phyloP scores from a whole-genome alignment of 2,329 filamentous ascomycete genomes.

The Dendrostoma leiphaemia region DNA sequence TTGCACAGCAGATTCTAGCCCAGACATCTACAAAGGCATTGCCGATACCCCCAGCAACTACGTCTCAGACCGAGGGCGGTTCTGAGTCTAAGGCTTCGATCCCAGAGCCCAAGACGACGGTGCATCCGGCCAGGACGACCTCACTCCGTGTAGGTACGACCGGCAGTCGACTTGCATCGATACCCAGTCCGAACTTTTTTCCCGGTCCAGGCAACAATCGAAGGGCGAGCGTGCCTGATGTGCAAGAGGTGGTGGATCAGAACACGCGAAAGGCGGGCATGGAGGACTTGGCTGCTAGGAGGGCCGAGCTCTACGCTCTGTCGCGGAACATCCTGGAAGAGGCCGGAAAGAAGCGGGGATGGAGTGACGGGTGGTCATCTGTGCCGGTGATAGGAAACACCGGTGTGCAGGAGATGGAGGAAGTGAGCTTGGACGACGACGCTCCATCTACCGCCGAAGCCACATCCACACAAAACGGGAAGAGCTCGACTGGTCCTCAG shows the following conservation, averaged over 20 bases:
- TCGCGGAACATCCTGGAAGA: slow-evolving; percentile 78
- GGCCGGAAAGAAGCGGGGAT: slow-evolving; percentile 68
- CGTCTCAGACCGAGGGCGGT: slow-evolving; percentile 39
- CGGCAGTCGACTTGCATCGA: slow-evolving; percentile 30
- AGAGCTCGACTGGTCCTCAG: slow-evolving; percentile 22
- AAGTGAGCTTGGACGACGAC: slow-evolving; percentile 53
- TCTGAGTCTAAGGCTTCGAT: slow-evolving; percentile 61
- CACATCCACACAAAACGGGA: not conserved
- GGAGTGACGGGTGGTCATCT: slow-evolving; percentile 73
- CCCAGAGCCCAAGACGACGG: slow-evolving; percentile 68
- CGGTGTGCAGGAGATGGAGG: slow-evolving; percentile 50
- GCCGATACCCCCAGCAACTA: slow-evolving; percentile 61
- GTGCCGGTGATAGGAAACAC: slow-evolving; percentile 49
- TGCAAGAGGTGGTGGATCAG: slow-evolving; percentile 32
- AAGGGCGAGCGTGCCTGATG: slow-evolving; percentile 35
- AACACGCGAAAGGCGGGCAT: slow-evolving; percentile 58
- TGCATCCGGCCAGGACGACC: slow-evolving; percentile 64
- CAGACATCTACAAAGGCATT: slow-evolving; percentile 71
- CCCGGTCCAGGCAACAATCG: slow-evolving; percentile 41
- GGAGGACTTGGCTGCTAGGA: slow-evolving; percentile 76
- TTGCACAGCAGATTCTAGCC: slow-evolving; percentile 72
- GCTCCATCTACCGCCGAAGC: slow-evolving; percentile 29
- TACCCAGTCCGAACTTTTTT: slow-evolving; percentile 52
- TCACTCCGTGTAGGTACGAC: slow-evolving; percentile 51
- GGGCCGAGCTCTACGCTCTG: slow-evolving; percentile 78